Evolutionary conservation across 2,329 filamentous ascomycete species (phyloP).

Genomic region (Penicillium sp.): DNA sequence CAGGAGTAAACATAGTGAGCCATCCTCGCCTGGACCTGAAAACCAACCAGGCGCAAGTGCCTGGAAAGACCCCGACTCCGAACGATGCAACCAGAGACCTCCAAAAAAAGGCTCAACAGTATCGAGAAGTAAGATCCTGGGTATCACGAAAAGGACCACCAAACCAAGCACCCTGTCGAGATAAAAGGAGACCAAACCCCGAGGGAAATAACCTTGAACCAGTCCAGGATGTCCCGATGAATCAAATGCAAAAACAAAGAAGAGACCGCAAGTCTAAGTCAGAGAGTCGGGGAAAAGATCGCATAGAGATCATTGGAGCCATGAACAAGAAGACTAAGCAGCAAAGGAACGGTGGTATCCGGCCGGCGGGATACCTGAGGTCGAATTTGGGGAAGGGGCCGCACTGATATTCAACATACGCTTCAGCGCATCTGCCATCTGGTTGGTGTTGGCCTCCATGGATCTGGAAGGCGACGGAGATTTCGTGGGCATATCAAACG

Average conservation of each 20-base stretch:
- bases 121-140: conserved; percentile 17
- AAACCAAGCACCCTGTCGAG: conserved; percentile 15
- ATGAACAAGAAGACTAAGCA: conserved; percentile 3
- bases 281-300: conserved; percentile 1
- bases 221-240: conserved; percentile 20
- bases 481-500: conserved; percentile 20
- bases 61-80: conserved; percentile 22
- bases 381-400: conserved; percentile 15
- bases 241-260: conserved; percentile 15
- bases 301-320: conserved; percentile 13
- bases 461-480: conserved; percentile 27
- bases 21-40: conserved; percentile 12
- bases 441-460: conserved; percentile 43
- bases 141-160: conserved; percentile 17
- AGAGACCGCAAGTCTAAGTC: conserved; percentile 4
- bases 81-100: conserved; percentile 18
- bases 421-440: conserved; percentile 50
- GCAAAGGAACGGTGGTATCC: conserved; percentile 33
- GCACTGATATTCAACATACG: conserved; percentile 47
- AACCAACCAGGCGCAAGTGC: conserved; percentile 11
- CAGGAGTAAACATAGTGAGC: neutral
- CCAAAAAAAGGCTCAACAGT: conserved; percentile 10
- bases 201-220: conserved; percentile 16
- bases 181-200: conserved; percentile 13
- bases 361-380: conserved; percentile 27